These are phyloP conservation scores for Neofusicoccum sp. DNA, from an alignment of 2,329 filamentous ascomycete species.

Conservation along the genomic window DNA sequence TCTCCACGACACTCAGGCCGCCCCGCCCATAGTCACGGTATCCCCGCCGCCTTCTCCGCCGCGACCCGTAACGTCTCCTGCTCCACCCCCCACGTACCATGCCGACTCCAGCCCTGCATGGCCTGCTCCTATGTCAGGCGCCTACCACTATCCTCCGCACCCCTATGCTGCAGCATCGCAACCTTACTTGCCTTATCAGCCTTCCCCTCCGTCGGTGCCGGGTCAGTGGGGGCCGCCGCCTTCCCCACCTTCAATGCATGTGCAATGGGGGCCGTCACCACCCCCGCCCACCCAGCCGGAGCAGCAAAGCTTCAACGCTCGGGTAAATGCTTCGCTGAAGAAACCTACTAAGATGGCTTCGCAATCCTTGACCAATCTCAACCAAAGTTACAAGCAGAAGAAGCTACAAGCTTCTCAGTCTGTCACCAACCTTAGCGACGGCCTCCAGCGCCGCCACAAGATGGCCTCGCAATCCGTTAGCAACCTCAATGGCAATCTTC, in stretches of 20 bases:
- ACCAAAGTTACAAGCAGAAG: slow-evolving; percentile 14
- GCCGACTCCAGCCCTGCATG: slow-evolving; percentile 9
- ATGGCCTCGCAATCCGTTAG: slow-evolving; percentile 15
- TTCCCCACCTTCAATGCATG: neutral
- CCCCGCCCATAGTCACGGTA: slow-evolving; percentile 8
- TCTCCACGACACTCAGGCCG: neutral
- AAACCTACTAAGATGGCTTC: slow-evolving; percentile 8
- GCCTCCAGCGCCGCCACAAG: neutral
- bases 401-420: slow-evolving; percentile 9
- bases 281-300: slow-evolving; percentile 6
- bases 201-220: neutral
- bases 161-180: neutral
- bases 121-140: neutral
- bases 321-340: neutral
- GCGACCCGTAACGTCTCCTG: neutral
- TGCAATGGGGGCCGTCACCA: neutral
- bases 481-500: slow-evolving; percentile 6
- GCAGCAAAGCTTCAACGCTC: slow-evolving; percentile 12
- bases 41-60: slow-evolving; percentile 12
- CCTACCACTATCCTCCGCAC: neutral
- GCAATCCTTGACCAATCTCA: slow-evolving; percentile 16
- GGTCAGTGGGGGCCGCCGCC: neutral
- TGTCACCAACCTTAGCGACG: slow-evolving; percentile 8
- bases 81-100: slow-evolving; percentile 7
- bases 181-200: neutral